A percentile compares a stretch with the other conserved stretches of the same genome.
These are phyloP conservation scores for Alisma plantagoaquatica DNA, from an alignment of 106 monocot genomes.

Conservation along the genomic window DNA sequence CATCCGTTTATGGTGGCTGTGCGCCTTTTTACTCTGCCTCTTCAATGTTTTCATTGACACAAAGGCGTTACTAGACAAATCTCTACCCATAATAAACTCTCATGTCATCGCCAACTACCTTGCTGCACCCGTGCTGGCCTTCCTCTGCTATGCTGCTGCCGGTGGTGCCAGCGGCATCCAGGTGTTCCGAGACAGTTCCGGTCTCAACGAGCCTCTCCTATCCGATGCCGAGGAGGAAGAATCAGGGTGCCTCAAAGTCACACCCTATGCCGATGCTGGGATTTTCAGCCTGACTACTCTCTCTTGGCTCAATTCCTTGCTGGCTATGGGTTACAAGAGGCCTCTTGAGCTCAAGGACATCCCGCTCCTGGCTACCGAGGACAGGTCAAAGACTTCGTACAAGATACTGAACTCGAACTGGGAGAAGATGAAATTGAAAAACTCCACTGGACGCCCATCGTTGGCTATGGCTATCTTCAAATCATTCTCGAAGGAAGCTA, in stretches of 20 bases:
- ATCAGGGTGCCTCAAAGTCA: conserved; percentile 54
- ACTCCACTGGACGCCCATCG: conserved; percentile 28
- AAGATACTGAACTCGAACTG: conserved; percentile 63
- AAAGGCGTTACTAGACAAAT: conserved; percentile 18
- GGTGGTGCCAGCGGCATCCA: conserved; percentile 42
- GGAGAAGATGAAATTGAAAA: conserved; percentile 60
- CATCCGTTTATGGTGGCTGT: conserved; percentile 51
- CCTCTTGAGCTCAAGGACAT: conserved; percentile 85
- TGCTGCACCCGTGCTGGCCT: conserved; percentile 34
- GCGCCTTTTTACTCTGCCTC: conserved; percentile 38
- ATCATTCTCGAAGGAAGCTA: conserved; percentile 78
- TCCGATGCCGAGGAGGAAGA: conserved; percentile 40
- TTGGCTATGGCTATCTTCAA: conserved; percentile 52
- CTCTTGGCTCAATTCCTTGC: conserved; percentile 62
- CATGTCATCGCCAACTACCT: conserved; percentile 44
- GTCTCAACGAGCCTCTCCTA: conserved; percentile 42
- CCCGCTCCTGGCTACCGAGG: conserved; percentile 55
- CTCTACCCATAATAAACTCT: conserved; percentile 12
- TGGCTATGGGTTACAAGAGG: conserved; percentile 59
- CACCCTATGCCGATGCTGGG: conserved; percentile 76
- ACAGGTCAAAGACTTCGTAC: conserved; percentile 79
- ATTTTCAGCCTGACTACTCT: conserved; percentile 48
- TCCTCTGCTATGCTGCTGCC: conserved; percentile 44
- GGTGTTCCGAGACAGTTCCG: conserved; percentile 8
- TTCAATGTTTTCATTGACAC: conserved; percentile 30